A percentile compares a stretch with the other conserved stretches of the same genome.
These are phyloP conservation scores for Blastobotrys capitulatus DNA, from an alignment of 1,139 yeast species.

Conservation along the genomic window DNA sequence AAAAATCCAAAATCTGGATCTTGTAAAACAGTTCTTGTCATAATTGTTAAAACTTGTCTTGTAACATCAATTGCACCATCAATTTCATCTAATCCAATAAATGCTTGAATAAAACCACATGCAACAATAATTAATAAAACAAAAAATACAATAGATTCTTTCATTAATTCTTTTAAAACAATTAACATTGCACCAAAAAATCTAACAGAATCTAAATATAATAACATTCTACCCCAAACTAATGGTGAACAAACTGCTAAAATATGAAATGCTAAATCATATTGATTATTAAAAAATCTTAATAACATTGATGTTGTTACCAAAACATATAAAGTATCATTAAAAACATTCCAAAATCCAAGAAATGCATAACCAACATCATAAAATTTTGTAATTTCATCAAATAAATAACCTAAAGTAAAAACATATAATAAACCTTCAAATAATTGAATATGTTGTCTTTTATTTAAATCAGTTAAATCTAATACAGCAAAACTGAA, in stretches of 20 bases:
- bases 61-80: constrained; percentile 82
- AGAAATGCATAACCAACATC: constrained; percentile 70
- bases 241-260: constrained; percentile 81
- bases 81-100: constrained; percentile 78
- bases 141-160: constrained; percentile 75
- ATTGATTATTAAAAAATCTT: constrained; percentile 44
- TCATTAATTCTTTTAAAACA: constrained; percentile 79
- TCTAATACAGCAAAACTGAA: constrained; percentile 61
- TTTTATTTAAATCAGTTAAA: constrained; percentile 19
- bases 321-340: constrained; percentile 60
- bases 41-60: constrained; percentile 52
- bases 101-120: constrained; percentile 80
- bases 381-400: constrained; percentile 64
- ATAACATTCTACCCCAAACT: constrained; percentile 75
- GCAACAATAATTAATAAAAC: constrained; percentile 65
- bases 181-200: constrained; percentile 90
- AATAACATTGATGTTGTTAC: constrained; percentile 50
- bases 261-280: constrained; percentile 62
- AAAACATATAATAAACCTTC: constrained; percentile 61
- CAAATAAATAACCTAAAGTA: constrained; percentile 60
- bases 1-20: constrained; percentile 68
- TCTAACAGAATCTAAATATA: constrained; percentile 71
- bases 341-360: constrained; percentile 77
- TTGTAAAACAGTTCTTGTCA: constrained; percentile 67
- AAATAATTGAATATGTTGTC: constrained; percentile 17